These are phyloP conservation scores for Pseudomassariella vexata DNA, from an alignment of 2,329 filamentous ascomycete genomes.

Conservation along the genomic window DNA sequence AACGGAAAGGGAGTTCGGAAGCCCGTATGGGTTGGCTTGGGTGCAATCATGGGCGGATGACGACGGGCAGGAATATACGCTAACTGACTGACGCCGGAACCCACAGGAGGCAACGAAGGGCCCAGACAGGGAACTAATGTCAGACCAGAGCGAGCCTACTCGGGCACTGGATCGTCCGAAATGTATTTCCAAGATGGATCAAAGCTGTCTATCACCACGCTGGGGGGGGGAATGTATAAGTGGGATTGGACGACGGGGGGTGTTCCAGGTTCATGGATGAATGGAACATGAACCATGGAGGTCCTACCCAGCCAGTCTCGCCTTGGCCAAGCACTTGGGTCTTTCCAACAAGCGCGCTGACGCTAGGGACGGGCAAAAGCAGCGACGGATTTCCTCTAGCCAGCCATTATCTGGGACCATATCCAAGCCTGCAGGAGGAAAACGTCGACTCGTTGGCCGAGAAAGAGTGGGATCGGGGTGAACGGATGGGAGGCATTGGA, in stretches of 20 bases:
- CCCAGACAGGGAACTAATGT: slow-evolving; percentile 2
- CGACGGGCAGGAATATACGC: background rate
- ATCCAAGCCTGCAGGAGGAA: background rate
- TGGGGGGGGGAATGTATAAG: too few relatives aligned
- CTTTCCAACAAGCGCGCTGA: slow-evolving; percentile 6
- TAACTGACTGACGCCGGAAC: background rate
- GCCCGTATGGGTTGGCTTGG: too few relatives aligned
- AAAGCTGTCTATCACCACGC: too few relatives aligned
- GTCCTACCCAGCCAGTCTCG: background rate
- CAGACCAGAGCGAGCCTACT: background rate
- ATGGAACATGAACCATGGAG: background rate
- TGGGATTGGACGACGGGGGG: slow-evolving; percentile 2
- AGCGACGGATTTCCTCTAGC: slow-evolving; percentile 23
- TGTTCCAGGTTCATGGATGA: too few relatives aligned
- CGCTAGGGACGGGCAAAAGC: slow-evolving; percentile 20
- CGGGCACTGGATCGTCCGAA: background rate
- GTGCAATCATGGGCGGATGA: slow-evolving; percentile 8
- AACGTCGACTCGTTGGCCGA: slow-evolving; percentile 1
- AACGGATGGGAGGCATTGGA: background rate
- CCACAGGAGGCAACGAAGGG: background rate
- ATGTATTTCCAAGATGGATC: too few relatives aligned
- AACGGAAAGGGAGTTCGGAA: too few relatives aligned
- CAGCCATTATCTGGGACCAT: background rate
- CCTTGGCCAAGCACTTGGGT: background rate
- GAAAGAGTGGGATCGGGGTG: background rate